These are phyloP conservation scores for Herpetomonas muscarum DNA, from an alignment of 208 protist species.

Conservation along the genomic window DNA sequence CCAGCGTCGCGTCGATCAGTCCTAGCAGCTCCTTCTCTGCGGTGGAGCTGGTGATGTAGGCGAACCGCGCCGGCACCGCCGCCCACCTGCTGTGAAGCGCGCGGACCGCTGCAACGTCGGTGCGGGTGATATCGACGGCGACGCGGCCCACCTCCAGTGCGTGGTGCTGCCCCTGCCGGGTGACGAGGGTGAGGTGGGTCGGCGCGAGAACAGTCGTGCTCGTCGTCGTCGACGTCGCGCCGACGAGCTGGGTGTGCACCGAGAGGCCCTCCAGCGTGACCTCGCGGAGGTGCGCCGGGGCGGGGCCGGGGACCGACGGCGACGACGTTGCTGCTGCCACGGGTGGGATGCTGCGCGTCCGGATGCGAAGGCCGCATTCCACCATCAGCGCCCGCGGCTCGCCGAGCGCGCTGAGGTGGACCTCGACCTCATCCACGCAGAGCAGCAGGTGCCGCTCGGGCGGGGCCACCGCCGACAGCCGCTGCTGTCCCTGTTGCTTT, in stretches of 20 bases:
- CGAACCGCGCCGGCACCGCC: slow-evolving; percentile 14
- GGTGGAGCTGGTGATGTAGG: slow-evolving; percentile 23
- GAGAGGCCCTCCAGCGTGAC: slow-evolving; percentile 11
- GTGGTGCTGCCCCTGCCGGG: slow-evolving; percentile 33
- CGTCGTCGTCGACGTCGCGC: slow-evolving; percentile 24
- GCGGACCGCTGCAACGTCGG: slow-evolving; percentile 30
- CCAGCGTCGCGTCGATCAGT: slow-evolving; percentile 25
- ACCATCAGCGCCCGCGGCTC: slow-evolving; percentile 12
- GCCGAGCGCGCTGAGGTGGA: slow-evolving; percentile 3
- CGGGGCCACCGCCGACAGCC: no score
- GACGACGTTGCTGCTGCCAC: slow-evolving; percentile 12
- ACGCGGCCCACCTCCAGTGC: slow-evolving; percentile 24
- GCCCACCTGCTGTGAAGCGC: slow-evolving; percentile 21
- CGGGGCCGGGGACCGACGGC: slow-evolving; percentile 9
- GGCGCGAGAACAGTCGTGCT: slow-evolving; percentile 44
- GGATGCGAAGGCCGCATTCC: slow-evolving; percentile 10
- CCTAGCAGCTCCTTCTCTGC: slow-evolving; percentile 30
- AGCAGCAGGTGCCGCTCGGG: no score
- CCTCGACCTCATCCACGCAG: slow-evolving; percentile 2
- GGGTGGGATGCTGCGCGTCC: slow-evolving; percentile 10
- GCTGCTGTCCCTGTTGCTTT: no score
- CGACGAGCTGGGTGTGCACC: slow-evolving; percentile 21
- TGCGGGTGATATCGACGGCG: slow-evolving; percentile 33
- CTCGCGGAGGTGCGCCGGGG: not conserved
- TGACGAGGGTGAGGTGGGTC: slow-evolving; percentile 22